phyloP scores from a whole-genome alignment of 768 basidiomycete genomes.

The Amanita subjunquillea region DNA sequence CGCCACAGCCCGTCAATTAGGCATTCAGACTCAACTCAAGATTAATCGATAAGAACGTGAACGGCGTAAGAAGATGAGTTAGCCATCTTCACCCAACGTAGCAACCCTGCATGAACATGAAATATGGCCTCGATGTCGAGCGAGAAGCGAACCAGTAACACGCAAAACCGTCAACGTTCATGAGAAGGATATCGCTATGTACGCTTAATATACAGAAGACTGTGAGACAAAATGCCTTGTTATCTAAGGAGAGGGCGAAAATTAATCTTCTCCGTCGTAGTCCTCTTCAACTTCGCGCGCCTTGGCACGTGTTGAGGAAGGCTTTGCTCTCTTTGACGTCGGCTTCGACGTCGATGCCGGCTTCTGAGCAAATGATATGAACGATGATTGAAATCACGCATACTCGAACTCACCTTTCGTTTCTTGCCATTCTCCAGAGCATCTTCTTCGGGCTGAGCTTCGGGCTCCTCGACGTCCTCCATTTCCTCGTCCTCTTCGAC shows the following conservation, averaged over 20 bases:
- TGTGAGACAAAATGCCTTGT: neutral
- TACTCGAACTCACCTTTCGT: constrained; percentile 44
- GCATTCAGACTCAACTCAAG: too few species aligned
- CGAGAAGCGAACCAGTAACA: too few species aligned
- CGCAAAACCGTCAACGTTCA: too few species aligned
- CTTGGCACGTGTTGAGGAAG: constrained; percentile 26
- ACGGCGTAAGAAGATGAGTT: too few species aligned
- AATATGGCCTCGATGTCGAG: too few species aligned
- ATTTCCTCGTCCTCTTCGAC: constrained; percentile 25
- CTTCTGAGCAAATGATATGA: constrained; percentile 18
- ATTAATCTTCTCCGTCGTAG: constrained; percentile 12
- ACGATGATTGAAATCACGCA: neutral
- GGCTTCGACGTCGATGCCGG: constrained; percentile 36
- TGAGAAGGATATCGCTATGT: neutral
- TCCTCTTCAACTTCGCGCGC: constrained; percentile 39
- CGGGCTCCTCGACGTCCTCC: constrained; percentile 28
- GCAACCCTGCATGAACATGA: too few species aligned
- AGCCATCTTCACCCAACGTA: too few species aligned
- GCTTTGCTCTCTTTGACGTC: constrained; percentile 35
- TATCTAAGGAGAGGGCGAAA: neutral
- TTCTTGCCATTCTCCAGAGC: constrained; percentile 49
- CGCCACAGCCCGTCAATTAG: too few species aligned
- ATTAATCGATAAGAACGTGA: too few species aligned
- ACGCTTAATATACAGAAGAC: neutral
- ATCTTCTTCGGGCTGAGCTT: constrained; percentile 34